These are phyloP conservation scores for Suhomyces bokatorum DNA, from an alignment of 1,139 yeast species.

Conservation along the genomic window DNA sequence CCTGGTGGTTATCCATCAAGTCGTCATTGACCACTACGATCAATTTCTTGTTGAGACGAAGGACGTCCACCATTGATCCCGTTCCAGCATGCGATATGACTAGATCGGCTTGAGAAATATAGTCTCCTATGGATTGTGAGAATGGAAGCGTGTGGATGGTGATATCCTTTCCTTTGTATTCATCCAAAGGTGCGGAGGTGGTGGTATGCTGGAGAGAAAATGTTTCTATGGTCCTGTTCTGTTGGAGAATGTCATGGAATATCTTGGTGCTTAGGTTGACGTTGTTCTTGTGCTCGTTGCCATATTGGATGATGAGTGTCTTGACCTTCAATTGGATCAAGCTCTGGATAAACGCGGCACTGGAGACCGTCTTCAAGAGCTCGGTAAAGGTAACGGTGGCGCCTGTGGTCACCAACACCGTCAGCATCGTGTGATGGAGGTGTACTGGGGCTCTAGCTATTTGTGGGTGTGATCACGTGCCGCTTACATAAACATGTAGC, in stretches of 20 bases:
- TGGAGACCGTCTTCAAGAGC: slow-evolving; percentile 47
- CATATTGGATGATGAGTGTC: slow-evolving; percentile 65
- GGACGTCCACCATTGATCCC: slow-evolving; percentile 82
- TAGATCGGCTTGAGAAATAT: slow-evolving; percentile 46
- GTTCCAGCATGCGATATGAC: slow-evolving; percentile 93
- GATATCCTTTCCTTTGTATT: slow-evolving; percentile 9
- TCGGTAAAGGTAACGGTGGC: slow-evolving; percentile 77
- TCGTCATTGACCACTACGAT: slow-evolving; percentile 68
- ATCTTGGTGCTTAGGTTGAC: slow-evolving; percentile 27
- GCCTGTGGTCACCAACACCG: slow-evolving; percentile 69
- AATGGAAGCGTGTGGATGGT: slow-evolving; percentile 46
- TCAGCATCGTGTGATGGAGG: slow-evolving; percentile 12
- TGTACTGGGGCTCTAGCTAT: no score
- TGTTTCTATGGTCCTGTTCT: slow-evolving; percentile 12
- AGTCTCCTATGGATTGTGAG: slow-evolving; percentile 39
- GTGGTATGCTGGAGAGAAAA: slow-evolving; percentile 4
- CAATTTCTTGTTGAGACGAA: slow-evolving; percentile 56
- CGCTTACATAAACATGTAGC: background rate
- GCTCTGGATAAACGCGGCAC: slow-evolving; percentile 34
- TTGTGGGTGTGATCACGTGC: background rate
- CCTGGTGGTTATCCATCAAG: slow-evolving; percentile 86
- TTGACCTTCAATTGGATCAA: slow-evolving; percentile 37
- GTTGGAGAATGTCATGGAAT: slow-evolving; percentile 20
- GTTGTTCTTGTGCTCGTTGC: slow-evolving; percentile 45
- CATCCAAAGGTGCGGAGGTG: background rate